Evolutionary conservation across 2,329 filamentous ascomycete species (phyloP).

Genomic region (Septoria linicola): DNA sequence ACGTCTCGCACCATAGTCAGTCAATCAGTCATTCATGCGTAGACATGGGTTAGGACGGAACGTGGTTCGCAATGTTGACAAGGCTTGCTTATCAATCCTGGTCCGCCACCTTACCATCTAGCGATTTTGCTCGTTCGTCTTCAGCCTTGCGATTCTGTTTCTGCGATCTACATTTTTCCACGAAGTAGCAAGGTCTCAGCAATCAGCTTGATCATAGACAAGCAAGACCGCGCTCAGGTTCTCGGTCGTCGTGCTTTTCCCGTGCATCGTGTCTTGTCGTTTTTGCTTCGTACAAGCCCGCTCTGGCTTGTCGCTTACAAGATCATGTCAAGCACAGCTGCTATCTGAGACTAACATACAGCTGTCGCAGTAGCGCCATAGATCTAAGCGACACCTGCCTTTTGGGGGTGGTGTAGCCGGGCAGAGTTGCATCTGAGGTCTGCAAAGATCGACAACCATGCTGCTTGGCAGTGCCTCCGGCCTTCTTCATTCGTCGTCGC

Average conservation of each 20-base stretch:
- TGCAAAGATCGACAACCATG: conserved; percentile 12
- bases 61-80: not conserved
- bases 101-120: not conserved
- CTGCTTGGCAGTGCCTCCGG: not conserved
- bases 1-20: no score
- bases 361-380: not conserved
- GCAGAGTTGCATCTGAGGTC: conserved; percentile 16
- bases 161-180: not conserved
- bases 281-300: not conserved
- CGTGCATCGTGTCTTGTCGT: not conserved
- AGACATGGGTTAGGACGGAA: no score
- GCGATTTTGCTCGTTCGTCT: not conserved
- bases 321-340: not conserved
- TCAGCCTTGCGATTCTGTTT: not conserved
- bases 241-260: not conserved
- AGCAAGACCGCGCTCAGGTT: no score
- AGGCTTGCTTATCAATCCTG: not conserved
- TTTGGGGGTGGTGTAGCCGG: conserved; percentile 10
- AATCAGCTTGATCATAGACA: no score
- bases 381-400: conserved; percentile 13
- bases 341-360: conserved; percentile 1
- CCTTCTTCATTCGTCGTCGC: not conserved
- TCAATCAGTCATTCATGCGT: no score
- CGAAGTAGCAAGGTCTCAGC: no score
- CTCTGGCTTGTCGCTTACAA: not conserved